Conservation (phyloP, 2,329 filamentous ascomycete species). For the Pseudocercospora musae region DNA sequence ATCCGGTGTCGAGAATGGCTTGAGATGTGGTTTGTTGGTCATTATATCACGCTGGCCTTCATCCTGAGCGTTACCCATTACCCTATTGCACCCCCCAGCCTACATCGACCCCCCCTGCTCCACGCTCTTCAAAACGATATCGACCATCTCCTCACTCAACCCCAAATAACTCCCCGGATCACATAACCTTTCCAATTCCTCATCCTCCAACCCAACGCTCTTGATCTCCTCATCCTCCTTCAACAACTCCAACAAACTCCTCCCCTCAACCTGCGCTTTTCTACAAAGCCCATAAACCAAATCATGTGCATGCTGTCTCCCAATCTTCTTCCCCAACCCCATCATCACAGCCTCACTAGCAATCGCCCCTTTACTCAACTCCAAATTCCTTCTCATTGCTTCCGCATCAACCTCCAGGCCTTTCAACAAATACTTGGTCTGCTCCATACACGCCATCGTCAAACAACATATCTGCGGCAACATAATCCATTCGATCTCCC, state of each 20-base stretch:
- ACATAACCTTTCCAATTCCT: constrained; percentile 26
- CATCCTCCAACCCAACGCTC: constrained; percentile 18
- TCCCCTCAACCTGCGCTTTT: constrained; percentile 21
- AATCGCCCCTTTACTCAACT: constrained; percentile 35
- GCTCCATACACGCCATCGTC: constrained; percentile 26
- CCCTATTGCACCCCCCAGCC: too few relatives aligned
- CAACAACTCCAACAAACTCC: constrained; percentile 25
- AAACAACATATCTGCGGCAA: constrained; percentile 30
- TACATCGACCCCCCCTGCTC: not conserved
- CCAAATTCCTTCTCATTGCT: constrained; percentile 30
- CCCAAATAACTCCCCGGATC: constrained; percentile 30
- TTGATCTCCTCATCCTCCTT: constrained; percentile 25
- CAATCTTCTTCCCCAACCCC: constrained; percentile 36
- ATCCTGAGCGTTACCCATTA: too few relatives aligned
- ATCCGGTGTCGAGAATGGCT: not conserved
- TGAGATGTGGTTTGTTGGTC: too few relatives aligned
- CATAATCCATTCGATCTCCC: constrained; percentile 34
- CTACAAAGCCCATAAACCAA: constrained; percentile 38
- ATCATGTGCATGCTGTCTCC: constrained; percentile 36
- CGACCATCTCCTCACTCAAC: constrained; percentile 29
- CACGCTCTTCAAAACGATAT: constrained; percentile 21
- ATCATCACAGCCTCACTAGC: constrained; percentile 41
- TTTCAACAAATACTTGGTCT: constrained; percentile 25
- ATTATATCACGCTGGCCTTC: too few relatives aligned
- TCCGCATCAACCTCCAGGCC: constrained; percentile 29